These are phyloP conservation scores for Athelia psychrophila DNA, from an alignment of 1,284 basidiomycete species.

Conservation along the genomic window DNA sequence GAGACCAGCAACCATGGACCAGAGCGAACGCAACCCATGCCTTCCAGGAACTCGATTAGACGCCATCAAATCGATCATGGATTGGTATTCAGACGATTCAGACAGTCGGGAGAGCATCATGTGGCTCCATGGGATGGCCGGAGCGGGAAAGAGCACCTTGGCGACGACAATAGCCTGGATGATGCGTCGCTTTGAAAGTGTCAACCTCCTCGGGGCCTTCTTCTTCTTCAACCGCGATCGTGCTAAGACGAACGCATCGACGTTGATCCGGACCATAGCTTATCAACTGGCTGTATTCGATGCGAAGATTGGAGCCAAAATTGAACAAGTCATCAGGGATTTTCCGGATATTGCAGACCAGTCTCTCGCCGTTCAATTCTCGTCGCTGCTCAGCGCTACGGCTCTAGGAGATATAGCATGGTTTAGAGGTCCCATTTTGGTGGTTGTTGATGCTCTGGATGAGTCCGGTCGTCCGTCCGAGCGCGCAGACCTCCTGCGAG, in stretches of 20 bases:
- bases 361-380: not conserved
- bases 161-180: not conserved
- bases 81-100: not conserved
- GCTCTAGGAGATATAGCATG: not conserved
- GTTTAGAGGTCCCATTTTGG: not conserved
- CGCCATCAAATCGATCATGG: not conserved
- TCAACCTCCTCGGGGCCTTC: not conserved
- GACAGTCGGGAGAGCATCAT: not conserved
- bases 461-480: not conserved
- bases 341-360: not conserved
- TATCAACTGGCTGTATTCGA: not conserved
- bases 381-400: not conserved
- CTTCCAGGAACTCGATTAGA: not conserved
- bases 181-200: not conserved
- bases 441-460: not conserved
- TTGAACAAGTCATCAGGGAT: not conserved
- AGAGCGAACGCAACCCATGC: not conserved
- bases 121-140: not conserved
- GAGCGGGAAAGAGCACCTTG: not conserved
- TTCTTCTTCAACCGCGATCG: not conserved
- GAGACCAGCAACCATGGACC: not conserved
- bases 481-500: not conserved
- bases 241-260: not conserved
- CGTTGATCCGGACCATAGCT: not conserved
- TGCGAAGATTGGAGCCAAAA: not conserved